phyloP scores from a whole-genome alignment of 306 rosid species.

The Begonia masoniana region DNA sequence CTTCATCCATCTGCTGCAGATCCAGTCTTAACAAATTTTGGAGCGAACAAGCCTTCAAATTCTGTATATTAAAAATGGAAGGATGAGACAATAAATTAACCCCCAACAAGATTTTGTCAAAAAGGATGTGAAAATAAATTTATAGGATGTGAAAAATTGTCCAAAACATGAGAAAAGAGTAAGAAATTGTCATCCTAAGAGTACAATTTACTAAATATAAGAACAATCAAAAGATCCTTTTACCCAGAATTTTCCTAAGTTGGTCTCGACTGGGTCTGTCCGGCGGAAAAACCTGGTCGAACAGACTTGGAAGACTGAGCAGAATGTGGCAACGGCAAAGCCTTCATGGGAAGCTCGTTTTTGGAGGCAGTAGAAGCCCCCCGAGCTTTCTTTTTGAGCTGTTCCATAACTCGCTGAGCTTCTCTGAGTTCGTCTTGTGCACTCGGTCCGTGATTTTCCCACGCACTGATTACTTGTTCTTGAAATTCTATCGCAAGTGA shows the following conservation, averaged over 20 bases:
- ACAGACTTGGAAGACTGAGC: constrained; percentile 24
- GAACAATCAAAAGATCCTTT: neutral
- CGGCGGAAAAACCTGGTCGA: constrained; percentile 12
- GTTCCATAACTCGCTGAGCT: constrained; percentile 48
- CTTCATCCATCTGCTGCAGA: too few species aligned
- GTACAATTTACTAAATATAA: too few species aligned
- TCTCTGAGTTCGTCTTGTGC: constrained; percentile 64
- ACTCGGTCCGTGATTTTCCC: constrained; percentile 85
- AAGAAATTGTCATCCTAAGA: too few species aligned
- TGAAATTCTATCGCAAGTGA: constrained; percentile 71
- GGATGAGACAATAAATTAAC: too few species aligned
- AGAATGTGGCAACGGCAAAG: constrained; percentile 47
- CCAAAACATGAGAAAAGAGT: too few species aligned
- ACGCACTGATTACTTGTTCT: constrained; percentile 74
- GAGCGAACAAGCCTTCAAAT: too few species aligned
- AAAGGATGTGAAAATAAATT: too few species aligned
- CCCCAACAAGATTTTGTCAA: too few species aligned
- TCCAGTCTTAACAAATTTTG: too few species aligned
- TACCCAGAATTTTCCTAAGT: neutral
- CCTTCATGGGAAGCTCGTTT: constrained; percentile 29
- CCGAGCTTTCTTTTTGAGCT: constrained; percentile 46
- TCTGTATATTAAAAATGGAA: too few species aligned
- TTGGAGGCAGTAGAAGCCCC: constrained; percentile 15
- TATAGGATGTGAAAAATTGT: too few species aligned
- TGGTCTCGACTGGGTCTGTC: constrained; percentile 9